phyloP scores from a whole-genome alignment of 1,284 basidiomycete species.

The Cutaneotrichosporon sp. region DNA sequence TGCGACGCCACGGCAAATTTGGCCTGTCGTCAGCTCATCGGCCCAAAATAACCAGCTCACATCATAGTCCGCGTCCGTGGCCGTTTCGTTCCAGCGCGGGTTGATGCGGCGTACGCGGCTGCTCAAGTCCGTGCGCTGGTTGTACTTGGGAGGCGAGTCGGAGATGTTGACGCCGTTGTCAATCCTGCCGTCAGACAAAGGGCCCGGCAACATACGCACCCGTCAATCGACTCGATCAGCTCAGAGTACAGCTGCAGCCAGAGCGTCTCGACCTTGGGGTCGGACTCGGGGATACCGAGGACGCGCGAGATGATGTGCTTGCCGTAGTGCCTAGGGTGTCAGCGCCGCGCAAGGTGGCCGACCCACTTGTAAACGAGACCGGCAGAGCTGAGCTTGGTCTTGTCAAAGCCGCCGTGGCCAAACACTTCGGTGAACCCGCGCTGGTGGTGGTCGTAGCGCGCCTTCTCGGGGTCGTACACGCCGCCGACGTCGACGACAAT shows the following conservation, averaged over 20 bases:
- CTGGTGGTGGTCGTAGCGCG: conserved; percentile 94
- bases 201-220: conserved; percentile 15
- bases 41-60: conserved; percentile 49
- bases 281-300: conserved; percentile 54
- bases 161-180: conserved; percentile 86
- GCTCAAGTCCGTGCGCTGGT: conserved; percentile 71
- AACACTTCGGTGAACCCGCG: conserved; percentile 87
- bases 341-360: too few relatives aligned
- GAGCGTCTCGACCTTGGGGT: conserved; percentile 64
- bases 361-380: conserved; percentile 82
- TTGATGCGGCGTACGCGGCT: conserved; percentile 76
- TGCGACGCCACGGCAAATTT: conserved; percentile 74
- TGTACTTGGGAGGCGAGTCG: conserved; percentile 61
- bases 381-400: conserved; percentile 86
- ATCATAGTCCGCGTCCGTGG: conserved; percentile 61
- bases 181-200: conserved; percentile 50
- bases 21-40: conserved; percentile 49
- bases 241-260: conserved; percentile 90
- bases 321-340: conserved; percentile 64
- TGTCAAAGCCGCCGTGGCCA: conserved; percentile 59
- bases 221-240: conserved; percentile 92
- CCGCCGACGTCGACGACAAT: conserved; percentile 99
- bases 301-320: conserved; percentile 73
- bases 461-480: conserved; percentile 71
- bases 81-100: conserved; percentile 81